Percentiles rank a stretch among this genome's conserved stretches.
phyloP scores from a whole-genome alignment of 192 early-diverging fungal genomes.

The Coemansia sp. region DNA sequence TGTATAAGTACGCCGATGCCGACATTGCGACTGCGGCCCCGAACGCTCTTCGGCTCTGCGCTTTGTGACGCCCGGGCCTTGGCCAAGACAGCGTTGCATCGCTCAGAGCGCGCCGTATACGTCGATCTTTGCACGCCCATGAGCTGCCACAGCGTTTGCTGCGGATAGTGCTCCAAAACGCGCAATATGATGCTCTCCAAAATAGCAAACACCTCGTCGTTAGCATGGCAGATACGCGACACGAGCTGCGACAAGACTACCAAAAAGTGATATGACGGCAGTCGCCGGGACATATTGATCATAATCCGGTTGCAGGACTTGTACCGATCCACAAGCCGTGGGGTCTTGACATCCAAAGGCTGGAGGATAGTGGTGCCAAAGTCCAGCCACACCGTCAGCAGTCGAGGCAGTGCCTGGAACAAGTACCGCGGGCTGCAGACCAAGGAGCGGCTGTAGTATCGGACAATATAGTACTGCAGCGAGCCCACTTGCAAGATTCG shows the following conservation, averaged over 20 bases:
- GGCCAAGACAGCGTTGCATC: slow-evolving; percentile 67
- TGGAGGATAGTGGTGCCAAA: slow-evolving; percentile 55
- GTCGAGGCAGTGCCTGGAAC: slow-evolving; percentile 81
- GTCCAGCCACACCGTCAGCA: slow-evolving; percentile 87
- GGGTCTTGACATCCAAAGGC: slow-evolving; percentile 42
- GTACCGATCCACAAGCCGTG: slow-evolving; percentile 52
- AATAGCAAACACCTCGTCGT: slow-evolving; percentile 65
- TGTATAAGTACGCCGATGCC: slow-evolving; percentile 54
- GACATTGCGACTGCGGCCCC: slow-evolving; percentile 19
- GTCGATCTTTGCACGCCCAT: slow-evolving; percentile 73
- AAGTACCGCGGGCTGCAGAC: slow-evolving; percentile 74
- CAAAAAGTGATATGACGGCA: slow-evolving; percentile 74
- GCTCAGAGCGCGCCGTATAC: slow-evolving; percentile 61
- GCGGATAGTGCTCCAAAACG: slow-evolving; percentile 73
- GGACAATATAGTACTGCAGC: slow-evolving; percentile 51
- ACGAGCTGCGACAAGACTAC: slow-evolving; percentile 84
- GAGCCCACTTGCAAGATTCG: slow-evolving; percentile 27
- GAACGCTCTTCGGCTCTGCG: slow-evolving; percentile 1
- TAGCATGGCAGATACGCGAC: slow-evolving; percentile 81
- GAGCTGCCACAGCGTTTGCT: slow-evolving; percentile 89
- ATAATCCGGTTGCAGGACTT: slow-evolving; percentile 59
- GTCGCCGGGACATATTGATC: slow-evolving; percentile 57
- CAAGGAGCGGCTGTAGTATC: slow-evolving; percentile 59
- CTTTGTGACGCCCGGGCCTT: slow-evolving; percentile 57
- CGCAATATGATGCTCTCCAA: slow-evolving; percentile 72